phyloP scores from a whole-genome alignment of 176 grass and related monocot genomes.

The Olyra latifolia region DNA sequence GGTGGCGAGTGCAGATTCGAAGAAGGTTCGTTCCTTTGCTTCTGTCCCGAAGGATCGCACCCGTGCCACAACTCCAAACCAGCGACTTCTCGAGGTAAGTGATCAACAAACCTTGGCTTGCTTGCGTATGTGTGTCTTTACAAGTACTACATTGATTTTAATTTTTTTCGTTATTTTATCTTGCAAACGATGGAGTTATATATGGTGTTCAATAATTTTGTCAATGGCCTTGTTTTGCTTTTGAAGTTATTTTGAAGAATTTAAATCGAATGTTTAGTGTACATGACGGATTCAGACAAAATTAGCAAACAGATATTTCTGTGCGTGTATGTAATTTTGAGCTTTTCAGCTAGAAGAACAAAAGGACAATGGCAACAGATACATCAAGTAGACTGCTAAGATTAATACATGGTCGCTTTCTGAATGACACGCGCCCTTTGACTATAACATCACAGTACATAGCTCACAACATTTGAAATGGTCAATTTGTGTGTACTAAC shows the following conservation, averaged over 20 bases:
- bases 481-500: background rate
- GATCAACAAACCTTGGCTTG: no score
- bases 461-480: background rate
- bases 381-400: background rate
- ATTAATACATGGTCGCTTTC: background rate
- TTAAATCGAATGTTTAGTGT: background rate
- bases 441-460: background rate
- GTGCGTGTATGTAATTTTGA: background rate
- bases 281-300: background rate
- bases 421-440: background rate
- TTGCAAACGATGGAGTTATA: background rate
- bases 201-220: background rate
- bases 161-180: background rate
- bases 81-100: background rate
- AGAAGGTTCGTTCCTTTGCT: constrained; percentile 12
- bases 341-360: background rate
- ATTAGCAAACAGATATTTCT: background rate
- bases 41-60: constrained; percentile 41
- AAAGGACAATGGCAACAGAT: background rate
- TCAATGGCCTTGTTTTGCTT: background rate
- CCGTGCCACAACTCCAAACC: background rate
- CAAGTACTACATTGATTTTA: no score
- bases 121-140: no score
- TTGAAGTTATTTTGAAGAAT: background rate
- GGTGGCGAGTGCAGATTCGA: constrained; percentile 50